Conservation (phyloP, 1,139 yeast genomes). For the Suhomyces chickasaworum region DNA sequence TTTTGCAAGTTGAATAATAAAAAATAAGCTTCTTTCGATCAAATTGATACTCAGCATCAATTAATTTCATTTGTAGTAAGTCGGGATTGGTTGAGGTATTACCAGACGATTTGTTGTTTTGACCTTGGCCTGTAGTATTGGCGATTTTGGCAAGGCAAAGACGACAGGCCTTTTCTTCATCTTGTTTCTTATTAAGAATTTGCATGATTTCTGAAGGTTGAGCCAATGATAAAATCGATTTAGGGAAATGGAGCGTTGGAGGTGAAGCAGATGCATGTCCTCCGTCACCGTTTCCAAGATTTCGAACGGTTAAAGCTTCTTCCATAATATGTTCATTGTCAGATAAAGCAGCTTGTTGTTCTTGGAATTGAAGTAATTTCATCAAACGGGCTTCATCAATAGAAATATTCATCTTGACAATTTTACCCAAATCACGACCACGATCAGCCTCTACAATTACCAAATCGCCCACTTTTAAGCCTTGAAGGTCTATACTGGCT, state of each 20-base stretch:
- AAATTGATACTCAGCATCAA: conserved; percentile 32
- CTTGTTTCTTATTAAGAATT: conserved; percentile 59
- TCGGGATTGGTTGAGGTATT: conserved; percentile 15
- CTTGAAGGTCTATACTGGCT: conserved; percentile 17
- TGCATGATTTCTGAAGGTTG: conserved; percentile 62
- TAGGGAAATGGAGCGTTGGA: conserved; percentile 59
- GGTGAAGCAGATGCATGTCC: conserved; percentile 27
- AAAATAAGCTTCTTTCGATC: conserved; percentile 30
- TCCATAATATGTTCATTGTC: conserved; percentile 13
- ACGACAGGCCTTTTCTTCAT: conserved; percentile 72
- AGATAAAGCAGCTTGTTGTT: conserved; percentile 56
- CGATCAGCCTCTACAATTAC: conserved; percentile 98
- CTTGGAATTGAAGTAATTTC: conserved; percentile 56
- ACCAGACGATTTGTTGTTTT: conserved; percentile 8
- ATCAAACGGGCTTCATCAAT: conserved; percentile 63
- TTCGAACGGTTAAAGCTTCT: conserved; percentile 30
- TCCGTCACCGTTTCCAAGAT: conserved; percentile 21
- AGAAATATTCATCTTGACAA: conserved; percentile 65
- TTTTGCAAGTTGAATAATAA: conserved; percentile 27
- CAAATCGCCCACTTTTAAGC: conserved; percentile 62
- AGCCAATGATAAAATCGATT: conserved; percentile 74
- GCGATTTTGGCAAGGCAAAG: conserved; percentile 62
- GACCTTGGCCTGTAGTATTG: conserved; percentile 23
- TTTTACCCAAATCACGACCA: conserved; percentile 86
- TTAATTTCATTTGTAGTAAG: conserved; percentile 25